phyloP scores from a whole-genome alignment of 306 rosid genomes.

The Spatholobus suberectus region DNA sequence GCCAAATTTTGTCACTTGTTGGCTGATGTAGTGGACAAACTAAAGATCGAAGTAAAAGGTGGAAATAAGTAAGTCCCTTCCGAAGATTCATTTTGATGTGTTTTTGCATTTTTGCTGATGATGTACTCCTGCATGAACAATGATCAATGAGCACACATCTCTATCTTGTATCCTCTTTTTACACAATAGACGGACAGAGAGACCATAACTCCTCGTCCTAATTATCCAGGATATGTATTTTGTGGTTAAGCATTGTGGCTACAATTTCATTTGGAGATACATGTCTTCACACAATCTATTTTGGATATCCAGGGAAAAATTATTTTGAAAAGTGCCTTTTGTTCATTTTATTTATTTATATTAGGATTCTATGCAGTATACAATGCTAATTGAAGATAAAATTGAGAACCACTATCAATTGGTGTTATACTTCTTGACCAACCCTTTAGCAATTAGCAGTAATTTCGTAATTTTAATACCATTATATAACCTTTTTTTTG shows the following conservation, averaged over 20 bases:
- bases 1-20: conserved; percentile 61
- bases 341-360: background rate
- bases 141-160: background rate
- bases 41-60: conserved; percentile 48
- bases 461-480: background rate
- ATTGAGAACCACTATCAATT: background rate
- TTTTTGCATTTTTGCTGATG: background rate
- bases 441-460: too few species aligned
- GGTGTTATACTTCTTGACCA: background rate
- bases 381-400: background rate
- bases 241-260: background rate
- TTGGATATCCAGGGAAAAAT: background rate
- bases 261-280: background rate
- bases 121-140: conserved; percentile 19
- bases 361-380: background rate
- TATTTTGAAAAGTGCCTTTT: background rate
- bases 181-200: background rate
- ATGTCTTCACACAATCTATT: background rate
- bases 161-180: background rate
- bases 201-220: background rate
- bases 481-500: background rate
- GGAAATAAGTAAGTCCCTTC: conserved; percentile 24
- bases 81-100: conserved; percentile 9
- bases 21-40: conserved; percentile 57
- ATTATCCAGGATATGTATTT: background rate